These are phyloP conservation scores for Pistacia vera DNA, from an alignment of 345 rosid species.

Conservation along the genomic window DNA sequence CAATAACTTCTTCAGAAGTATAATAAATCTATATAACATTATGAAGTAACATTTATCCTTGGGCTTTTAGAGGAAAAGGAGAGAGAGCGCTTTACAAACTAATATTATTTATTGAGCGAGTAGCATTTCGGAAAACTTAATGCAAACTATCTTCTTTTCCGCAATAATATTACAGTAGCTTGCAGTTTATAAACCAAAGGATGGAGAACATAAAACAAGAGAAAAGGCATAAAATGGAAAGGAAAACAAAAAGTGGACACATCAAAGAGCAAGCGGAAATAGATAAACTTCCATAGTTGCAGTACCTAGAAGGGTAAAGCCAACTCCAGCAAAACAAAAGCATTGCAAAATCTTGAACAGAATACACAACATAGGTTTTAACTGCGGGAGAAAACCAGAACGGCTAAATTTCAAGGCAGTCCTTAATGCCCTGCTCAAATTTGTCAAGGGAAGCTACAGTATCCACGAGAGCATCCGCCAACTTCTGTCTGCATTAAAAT, in stretches of 20 bases:
- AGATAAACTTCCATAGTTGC: not conserved
- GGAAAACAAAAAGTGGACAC: conserved; percentile 5
- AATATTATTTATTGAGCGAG: not conserved
- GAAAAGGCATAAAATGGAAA: not conserved
- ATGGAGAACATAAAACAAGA: not conserved
- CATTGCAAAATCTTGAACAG: conserved; percentile 18
- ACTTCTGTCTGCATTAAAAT: conserved; percentile 42
- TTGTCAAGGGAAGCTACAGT: conserved; percentile 58
- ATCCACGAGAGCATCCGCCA: conserved; percentile 51
- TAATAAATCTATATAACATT: too few relatives aligned
- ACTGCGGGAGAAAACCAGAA: conserved; percentile 5
- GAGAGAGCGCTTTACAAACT: not conserved
- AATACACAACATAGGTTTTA: conserved; percentile 11
- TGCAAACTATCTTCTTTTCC: not conserved
- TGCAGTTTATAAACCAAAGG: not conserved
- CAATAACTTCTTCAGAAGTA: not conserved
- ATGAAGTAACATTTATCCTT: too few relatives aligned
- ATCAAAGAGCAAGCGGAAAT: conserved; percentile 2
- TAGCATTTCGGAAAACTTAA: not conserved
- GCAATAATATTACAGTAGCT: not conserved
- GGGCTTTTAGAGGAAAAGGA: not conserved
- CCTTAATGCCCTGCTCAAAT: conserved; percentile 60
- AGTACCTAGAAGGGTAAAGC: conserved; percentile 1
- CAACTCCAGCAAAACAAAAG: conserved; percentile 5
- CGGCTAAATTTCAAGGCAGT: conserved; percentile 58